Percentiles rank a stretch among this genome's conserved stretches.
Conservation (phyloP, 176 grass and related monocot genomes). For the Triticum timopheevii region DNA sequence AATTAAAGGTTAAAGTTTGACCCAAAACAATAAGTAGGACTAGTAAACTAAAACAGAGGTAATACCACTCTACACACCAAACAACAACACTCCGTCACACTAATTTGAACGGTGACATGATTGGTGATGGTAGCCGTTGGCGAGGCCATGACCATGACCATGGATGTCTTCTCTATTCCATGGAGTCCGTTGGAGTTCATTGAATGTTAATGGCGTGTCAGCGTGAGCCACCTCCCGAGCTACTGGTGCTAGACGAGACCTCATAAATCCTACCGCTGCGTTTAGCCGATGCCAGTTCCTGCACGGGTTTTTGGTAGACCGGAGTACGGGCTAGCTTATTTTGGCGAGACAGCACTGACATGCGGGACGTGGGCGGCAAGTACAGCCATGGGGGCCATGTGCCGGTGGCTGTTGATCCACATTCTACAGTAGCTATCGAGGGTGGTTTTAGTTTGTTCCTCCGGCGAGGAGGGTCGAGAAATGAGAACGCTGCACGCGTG, state of each 20-base stretch:
- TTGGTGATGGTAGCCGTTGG: not conserved
- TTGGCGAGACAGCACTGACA: not conserved
- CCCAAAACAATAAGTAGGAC: no score
- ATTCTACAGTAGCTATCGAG: not conserved
- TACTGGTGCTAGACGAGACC: conserved; percentile 16
- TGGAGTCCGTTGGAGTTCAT: conserved; percentile 32
- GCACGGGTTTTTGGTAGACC: not conserved
- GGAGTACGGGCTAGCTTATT: not conserved
- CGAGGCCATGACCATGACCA: not conserved
- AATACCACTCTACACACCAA: not conserved
- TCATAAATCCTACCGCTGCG: conserved; percentile 6
- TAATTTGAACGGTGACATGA: not conserved
- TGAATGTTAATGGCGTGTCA: conserved; percentile 38
- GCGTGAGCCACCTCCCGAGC: not conserved
- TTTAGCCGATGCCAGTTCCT: not conserved
- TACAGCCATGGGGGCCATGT: not conserved
- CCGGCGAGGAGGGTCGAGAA: not conserved
- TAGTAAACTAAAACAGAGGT: no score
- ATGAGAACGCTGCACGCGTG: not conserved
- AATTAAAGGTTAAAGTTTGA: no score
- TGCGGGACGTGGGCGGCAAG: not conserved
- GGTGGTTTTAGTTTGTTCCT: not conserved
- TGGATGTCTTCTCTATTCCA: conserved; percentile 3
- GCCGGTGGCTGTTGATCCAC: not conserved
- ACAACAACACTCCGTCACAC: not conserved